These are phyloP conservation scores for Ligustrum vulgare DNA, from an alignment of 257 asterid genomes.

Conservation along the genomic window DNA sequence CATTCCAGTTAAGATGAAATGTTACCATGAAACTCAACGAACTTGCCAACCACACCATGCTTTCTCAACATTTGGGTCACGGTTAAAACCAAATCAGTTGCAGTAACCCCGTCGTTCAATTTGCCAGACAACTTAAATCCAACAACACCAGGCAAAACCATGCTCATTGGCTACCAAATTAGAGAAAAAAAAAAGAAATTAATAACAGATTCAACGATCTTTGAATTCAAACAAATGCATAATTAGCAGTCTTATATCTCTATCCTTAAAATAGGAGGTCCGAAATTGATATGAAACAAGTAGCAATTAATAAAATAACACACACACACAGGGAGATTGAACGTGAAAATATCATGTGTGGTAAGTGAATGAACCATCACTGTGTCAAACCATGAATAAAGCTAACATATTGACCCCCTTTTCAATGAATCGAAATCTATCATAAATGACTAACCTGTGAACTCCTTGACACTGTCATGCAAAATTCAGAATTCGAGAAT, in stretches of 20 bases:
- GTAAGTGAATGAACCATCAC: background rate
- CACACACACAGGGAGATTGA: no score
- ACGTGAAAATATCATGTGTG: background rate
- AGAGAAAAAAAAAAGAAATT: slow-evolving; percentile 1
- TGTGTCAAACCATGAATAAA: background rate
- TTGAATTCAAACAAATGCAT: background rate
- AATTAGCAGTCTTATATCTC: background rate
- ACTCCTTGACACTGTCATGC: background rate
- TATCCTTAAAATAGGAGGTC: no score
- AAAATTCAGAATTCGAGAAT: background rate
- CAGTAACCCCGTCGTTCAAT: slow-evolving; percentile 57
- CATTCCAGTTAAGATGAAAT: slow-evolving; percentile 6
- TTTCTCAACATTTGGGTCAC: slow-evolving; percentile 88
- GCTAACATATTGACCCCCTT: background rate
- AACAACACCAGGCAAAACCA: slow-evolving; percentile 95
- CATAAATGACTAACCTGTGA: background rate
- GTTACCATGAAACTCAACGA: slow-evolving; percentile 78
- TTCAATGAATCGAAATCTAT: background rate
- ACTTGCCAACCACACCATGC: slow-evolving; percentile 92
- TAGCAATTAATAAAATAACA: no score
- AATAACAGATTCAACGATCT: background rate
- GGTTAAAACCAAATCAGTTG: slow-evolving; percentile 90
- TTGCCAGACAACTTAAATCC: slow-evolving; percentile 83
- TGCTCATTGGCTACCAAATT: slow-evolving; percentile 79
- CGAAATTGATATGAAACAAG: background rate